Base-by-base conservation (phyloP, 768 basidiomycete species). In the Lentinula sp. region DNA sequence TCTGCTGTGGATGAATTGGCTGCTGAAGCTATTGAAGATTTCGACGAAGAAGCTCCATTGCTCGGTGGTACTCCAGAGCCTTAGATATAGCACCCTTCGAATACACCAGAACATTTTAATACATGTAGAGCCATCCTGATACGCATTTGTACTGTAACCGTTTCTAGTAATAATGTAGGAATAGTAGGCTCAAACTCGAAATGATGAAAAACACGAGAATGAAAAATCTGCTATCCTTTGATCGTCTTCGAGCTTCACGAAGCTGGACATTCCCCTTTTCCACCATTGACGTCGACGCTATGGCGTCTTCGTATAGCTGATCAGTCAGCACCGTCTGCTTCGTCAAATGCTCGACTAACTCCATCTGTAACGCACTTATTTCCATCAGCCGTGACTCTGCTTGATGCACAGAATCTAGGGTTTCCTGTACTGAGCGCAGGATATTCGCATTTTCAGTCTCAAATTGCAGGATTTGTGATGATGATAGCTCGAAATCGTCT, bases 291-390 rank as follows among this genome's bases (percentile, higher is more conserved):
- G 92, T 89, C 33, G 91, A 91, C 1, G 89, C 85, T 58, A 97
- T 88, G 8, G 94, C 95, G 69, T 99, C 96, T 66, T 97, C 94
- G 69, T 93, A 97, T 62, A 99, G 76, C 72, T 93, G 86, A 68
- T 98, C 95, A 9, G 95, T 94, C 65, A 95, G 73, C 76, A 95
- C 95, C 2, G 90, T 90, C 79, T 99, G 97, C 67, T 79, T 83
- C 39, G 90, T 88, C 43, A 99, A 80, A 70, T 98, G 94, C 13
- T 84, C 78, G 54, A 97, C 86, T 65, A 99, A 80, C 72, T 98
- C 92, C 76, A 91, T 88, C 78, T 99, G 97, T 61, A 99, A 76
- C 45, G 90, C 83, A 66, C 91, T 91, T 68, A 99, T 98, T 69
- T 98, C 96, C 77, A 95, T 81, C 60, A 99, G 74, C 37, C 91